Evolutionary conservation across 1,284 basidiomycete species (phyloP).

Genomic region (Marasmius fiardii): DNA sequence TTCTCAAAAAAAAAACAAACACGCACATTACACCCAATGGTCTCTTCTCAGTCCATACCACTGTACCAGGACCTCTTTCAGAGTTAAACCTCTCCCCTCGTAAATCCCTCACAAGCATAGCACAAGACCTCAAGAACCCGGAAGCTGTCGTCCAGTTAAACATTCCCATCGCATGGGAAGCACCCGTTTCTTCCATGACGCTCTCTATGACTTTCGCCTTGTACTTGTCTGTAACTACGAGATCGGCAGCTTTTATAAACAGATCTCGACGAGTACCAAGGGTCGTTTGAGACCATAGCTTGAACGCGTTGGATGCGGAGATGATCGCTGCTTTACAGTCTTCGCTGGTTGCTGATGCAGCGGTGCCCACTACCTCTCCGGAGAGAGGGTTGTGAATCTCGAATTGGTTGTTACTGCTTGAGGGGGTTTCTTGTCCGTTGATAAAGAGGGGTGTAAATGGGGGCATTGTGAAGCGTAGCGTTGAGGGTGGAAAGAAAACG

Average conservation of each 20-base stretch:
- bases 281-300: slow-evolving; percentile 42
- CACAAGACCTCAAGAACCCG: slow-evolving; percentile 24
- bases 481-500: no score
- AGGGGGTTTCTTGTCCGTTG: slow-evolving; percentile 30
- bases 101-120: slow-evolving; percentile 24
- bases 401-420: slow-evolving; percentile 38
- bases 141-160: slow-evolving; percentile 19
- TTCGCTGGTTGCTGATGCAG: slow-evolving; percentile 41
- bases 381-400: slow-evolving; percentile 43
- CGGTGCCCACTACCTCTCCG: slow-evolving; percentile 35
- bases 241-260: slow-evolving; percentile 42
- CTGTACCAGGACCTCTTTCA: slow-evolving; percentile 24
- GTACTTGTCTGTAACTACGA: slow-evolving; percentile 40
- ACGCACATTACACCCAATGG: slow-evolving; percentile 38
- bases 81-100: slow-evolving; percentile 30
- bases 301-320: slow-evolving; percentile 44
- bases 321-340: slow-evolving; percentile 48
- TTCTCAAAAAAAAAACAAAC: neutral
- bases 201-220: slow-evolving; percentile 30
- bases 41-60: slow-evolving; percentile 27
- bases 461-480: neutral
- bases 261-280: slow-evolving; percentile 39
- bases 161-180: slow-evolving; percentile 24
- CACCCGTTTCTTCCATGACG: slow-evolving; percentile 37
- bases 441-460: slow-evolving; percentile 39